Percentiles rank a stretch among this genome's conserved stretches.
These are phyloP conservation scores for Lodderomyces jiufengensis DNA, from an alignment of 1,139 yeast genomes.

Conservation along the genomic window DNA sequence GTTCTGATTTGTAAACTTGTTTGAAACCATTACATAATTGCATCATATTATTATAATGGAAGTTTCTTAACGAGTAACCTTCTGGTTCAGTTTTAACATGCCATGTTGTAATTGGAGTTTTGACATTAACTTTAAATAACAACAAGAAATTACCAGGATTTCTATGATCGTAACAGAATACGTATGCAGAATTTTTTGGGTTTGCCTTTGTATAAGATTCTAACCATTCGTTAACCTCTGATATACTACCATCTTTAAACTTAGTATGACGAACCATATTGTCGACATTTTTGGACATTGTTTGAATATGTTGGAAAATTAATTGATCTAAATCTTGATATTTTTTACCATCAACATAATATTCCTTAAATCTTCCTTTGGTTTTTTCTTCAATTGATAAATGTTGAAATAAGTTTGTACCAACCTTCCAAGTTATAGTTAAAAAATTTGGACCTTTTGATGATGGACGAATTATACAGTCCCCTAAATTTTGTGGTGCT, in stretches of 20 bases:
- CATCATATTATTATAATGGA: slow-evolving; percentile 81
- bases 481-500: slow-evolving; percentile 88
- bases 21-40: slow-evolving; percentile 94
- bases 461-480: slow-evolving; percentile 91
- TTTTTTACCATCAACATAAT: slow-evolving; percentile 63
- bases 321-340: slow-evolving; percentile 92
- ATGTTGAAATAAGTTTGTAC: slow-evolving; percentile 87
- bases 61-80: slow-evolving; percentile 77
- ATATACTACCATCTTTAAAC: slow-evolving; percentile 76
- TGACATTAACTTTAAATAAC: slow-evolving; percentile 74
- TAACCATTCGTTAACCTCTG: slow-evolving; percentile 84
- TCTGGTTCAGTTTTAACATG: slow-evolving; percentile 84
- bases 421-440: slow-evolving; percentile 96
- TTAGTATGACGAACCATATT: slow-evolving; percentile 86
- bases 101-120: slow-evolving; percentile 78
- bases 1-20: slow-evolving; percentile 25
- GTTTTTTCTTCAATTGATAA: slow-evolving; percentile 75
- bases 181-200: slow-evolving; percentile 86
- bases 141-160: slow-evolving; percentile 90
- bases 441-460: slow-evolving; percentile 84
- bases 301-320: slow-evolving; percentile 82
- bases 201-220: slow-evolving; percentile 88
- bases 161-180: slow-evolving; percentile 86
- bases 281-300: slow-evolving; percentile 78
- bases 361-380: slow-evolving; percentile 53